Evolutionary conservation across 169 alveolate species (phyloP).

Genomic region (Plasmodium billcollinsi): DNA sequence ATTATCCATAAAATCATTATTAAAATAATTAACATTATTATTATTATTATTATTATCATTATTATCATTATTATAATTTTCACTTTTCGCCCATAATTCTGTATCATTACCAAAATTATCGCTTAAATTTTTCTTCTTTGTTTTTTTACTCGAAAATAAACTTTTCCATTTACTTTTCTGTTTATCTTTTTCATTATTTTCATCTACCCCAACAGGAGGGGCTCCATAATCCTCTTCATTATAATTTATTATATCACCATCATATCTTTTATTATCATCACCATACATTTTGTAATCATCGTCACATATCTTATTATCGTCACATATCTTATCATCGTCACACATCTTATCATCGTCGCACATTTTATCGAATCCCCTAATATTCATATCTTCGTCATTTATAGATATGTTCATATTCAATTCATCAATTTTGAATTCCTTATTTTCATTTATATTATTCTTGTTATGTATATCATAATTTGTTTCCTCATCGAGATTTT

Average conservation of each 20-base stretch:
- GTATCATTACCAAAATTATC: slow-evolving; percentile 63
- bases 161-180: slow-evolving; percentile 41
- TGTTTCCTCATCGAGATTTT: no score
- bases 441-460: no score
- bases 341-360: background rate
- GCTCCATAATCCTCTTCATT: background rate
- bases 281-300: no score
- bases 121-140: slow-evolving; percentile 55
- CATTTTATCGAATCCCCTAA: background rate
- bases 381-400: no score
- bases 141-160: slow-evolving; percentile 26
- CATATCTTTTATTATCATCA: no score
- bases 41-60: background rate
- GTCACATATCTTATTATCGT: no score
- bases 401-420: no score
- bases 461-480: no score
- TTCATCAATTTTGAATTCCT: no score
- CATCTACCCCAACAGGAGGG: background rate
- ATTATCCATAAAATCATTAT: background rate
- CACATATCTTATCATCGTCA: background rate
- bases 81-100: slow-evolving; percentile 71
- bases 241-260: background rate
- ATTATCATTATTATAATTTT: slow-evolving; percentile 2
- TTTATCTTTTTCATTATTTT: slow-evolving; percentile 29
- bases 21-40: background rate